Evolutionary conservation across 2,329 filamentous ascomycete species (phyloP), one percentile per base, ranked within the genome.

Genomic region (Fusarium xylarioides): DNA sequence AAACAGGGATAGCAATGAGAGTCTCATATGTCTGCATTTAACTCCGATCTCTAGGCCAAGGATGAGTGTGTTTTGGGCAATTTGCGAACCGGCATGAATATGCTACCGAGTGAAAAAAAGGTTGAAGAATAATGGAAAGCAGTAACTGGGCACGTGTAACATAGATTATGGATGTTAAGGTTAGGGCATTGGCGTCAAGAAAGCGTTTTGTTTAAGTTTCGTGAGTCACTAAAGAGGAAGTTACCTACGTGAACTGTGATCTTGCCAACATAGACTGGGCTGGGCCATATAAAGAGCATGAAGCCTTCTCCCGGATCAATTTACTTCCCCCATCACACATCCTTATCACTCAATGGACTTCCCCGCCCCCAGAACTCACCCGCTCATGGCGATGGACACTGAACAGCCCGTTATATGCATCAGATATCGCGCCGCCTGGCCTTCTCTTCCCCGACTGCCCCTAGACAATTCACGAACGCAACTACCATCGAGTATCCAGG

Each of bases 141-240:
- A 57, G 30, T 46, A 55, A 66, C 63, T 61, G 60, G 49, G 52
- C 58, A 50, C 61, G 44, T 77, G 76, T 77, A 77, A 73, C 57
- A 77, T 77, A 77, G 67, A 77, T 59, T 68, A 73, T 55, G 75
- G 62, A 69, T 76, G 71, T 74, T 74, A 77, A 74, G 76, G 73
- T 37, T 74, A 74, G 68, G 76, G 76, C 60, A 66, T 60, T 50
- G 76, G 76, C 76, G 76, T 76, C 63, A 76, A 68, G 52, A 74
- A 57, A 73, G 73, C 70, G 71, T 63, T 73, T 75, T 63, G 57
- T 53, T 73, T 69, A 58, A 65, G 43, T 54, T 54, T 58, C 8
- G n/a, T 42, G 73, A 61, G n/a, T 79, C 77, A 44, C 5, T 23
- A n/a, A 23, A 40, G 28, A 42, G 30, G 16, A 50, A 23, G 30